Evolutionary conservation across 2,329 filamentous ascomycete species (phyloP), one percentile per base, ranked within the genome.

Genomic region (Aureobasidium sp.): DNA sequence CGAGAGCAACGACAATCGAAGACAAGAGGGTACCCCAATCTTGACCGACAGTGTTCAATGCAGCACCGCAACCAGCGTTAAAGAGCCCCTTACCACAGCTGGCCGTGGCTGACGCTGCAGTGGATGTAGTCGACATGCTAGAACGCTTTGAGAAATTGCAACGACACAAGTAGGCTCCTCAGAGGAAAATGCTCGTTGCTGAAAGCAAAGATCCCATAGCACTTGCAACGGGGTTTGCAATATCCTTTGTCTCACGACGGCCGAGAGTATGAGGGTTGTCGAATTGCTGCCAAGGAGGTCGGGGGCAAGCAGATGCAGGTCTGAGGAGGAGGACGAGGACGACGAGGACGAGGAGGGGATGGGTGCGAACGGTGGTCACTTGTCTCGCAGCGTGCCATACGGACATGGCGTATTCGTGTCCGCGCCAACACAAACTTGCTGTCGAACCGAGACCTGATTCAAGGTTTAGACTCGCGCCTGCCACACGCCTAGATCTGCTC

Each of bases 1-100:
- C 68, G 20, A 72, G 68, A 41, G 72, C 71, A 36, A 69, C 69
- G 15, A 68, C 67, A 24, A 78, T 67, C 12, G 76, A 73, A 9
- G 75, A 72, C 4, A 75, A 57, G 43, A 78, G 73, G 2, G 72
- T 69, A 46, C 68, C 68, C 29, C 72, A 63, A n/a, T 69, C 71
- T 59, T 72, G 68, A 26, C 52, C 53, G 7, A 10, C 15, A 24
- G 43, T 26, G 20, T 26, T 36, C 6, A 56, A 34, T 2, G 61
- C 61, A 26, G 46, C 47, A 32, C 61, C 61, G 24, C 50, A 57
- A 9, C 46, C 53, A 29, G n/a, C 50, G 26, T 62, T 41, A 43
- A 46, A 46, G 32, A 56, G 15, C 24, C 39, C 32, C 20, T 15
- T 17, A 15, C 51, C 60, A n/a, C 55, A 59, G 43, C 29, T 48